A percentile compares a stretch with the other conserved stretches of the same genome.
Conservation (phyloP, 1,139 yeast species). For the Pichia sp. region DNA sequence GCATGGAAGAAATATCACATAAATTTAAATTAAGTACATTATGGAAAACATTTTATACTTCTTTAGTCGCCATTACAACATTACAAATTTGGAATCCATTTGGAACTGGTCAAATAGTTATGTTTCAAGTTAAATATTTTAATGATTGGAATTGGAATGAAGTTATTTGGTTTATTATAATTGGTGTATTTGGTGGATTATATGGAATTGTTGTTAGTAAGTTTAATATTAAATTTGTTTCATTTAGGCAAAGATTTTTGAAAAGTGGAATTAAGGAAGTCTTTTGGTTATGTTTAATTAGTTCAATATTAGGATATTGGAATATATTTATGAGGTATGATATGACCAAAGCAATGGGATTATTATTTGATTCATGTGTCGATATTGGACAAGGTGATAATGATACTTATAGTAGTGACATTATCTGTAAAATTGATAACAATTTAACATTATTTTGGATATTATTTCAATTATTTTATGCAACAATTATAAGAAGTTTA, state of each 20-base stretch:
- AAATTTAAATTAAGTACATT: constrained; percentile 70
- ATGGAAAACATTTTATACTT: constrained; percentile 90
- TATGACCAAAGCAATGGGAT: constrained; percentile 94
- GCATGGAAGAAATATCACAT: constrained; percentile 70
- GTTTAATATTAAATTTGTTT: constrained; percentile 70
- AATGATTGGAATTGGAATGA: constrained; percentile 85
- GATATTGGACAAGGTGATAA: constrained; percentile 15
- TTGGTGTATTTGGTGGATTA: constrained; percentile 88
- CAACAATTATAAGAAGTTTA: constrained; percentile 64
- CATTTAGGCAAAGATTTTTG: constrained; percentile 69
- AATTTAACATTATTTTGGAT: not conserved
- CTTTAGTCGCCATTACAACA: constrained; percentile 79
- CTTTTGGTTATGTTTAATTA: constrained; percentile 53
- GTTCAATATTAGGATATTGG: constrained; percentile 76
- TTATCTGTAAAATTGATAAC: constrained; percentile 38
- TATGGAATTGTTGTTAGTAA: constrained; percentile 81
- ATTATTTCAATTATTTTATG: constrained; percentile 52
- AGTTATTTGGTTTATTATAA: constrained; percentile 65
- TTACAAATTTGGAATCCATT: constrained; percentile 78
- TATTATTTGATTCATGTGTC: constrained; percentile 75
- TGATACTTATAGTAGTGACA: constrained; percentile 25
- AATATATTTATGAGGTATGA: constrained; percentile 76
- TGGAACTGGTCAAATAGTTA: constrained; percentile 86
- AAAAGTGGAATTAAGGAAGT: constrained; percentile 56
- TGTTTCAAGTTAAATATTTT: constrained; percentile 84